Evolutionary conservation across 495 filamentous ascomycete genomes (phyloP), one percentile per base, ranked within the genome.

Genomic region (Chaetomidium leptoderma): DNA sequence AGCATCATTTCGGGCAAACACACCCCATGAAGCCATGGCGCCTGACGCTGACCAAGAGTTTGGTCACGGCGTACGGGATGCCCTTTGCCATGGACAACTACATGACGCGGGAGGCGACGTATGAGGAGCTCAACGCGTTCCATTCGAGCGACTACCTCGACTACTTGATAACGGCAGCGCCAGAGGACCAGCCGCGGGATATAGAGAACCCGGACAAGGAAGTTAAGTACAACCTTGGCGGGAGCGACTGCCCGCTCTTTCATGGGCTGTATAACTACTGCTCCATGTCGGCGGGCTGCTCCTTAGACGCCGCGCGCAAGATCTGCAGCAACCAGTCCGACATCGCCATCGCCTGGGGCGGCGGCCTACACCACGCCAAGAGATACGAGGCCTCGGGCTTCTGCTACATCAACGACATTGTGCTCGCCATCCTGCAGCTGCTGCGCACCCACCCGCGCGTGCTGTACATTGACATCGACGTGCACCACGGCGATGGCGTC

Each of bases 1-100:
- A 86, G 67, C 91, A 96, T 70, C 93, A 98, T 70, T 98, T 98
- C 66, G 93, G 93, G 58, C 86, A 86, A 67, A 86, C 86, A 17
- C 93, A 98, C 74, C 93, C 93, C 16, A 98, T 98, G 93, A 98
- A 98, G 66, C 93, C 93, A 57, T 97, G 92, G 92, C 88, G 93
- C 16, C 79, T 98, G 57, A 96, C 90, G 11, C 82, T 98, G 40
- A 93, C 93, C 57, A 98, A 98, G 69, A 86, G 92, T 67, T 81
- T 98, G 36, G 89, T 98, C 44, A 83, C 93, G 63, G 83, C 89
- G 3, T 97, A 97, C 72, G 95, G 93, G 57, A 89, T 98, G 82
- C 89, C 95, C 66, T 85, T 89, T 58, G 90, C 90, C 52, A 97
- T 98, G 93, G 92, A 97, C 70, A 84, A 89, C 58, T 95, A 93